Conservation (phyloP, 1,139 yeast genomes). For the Arxiozyma heterogenica region DNA sequence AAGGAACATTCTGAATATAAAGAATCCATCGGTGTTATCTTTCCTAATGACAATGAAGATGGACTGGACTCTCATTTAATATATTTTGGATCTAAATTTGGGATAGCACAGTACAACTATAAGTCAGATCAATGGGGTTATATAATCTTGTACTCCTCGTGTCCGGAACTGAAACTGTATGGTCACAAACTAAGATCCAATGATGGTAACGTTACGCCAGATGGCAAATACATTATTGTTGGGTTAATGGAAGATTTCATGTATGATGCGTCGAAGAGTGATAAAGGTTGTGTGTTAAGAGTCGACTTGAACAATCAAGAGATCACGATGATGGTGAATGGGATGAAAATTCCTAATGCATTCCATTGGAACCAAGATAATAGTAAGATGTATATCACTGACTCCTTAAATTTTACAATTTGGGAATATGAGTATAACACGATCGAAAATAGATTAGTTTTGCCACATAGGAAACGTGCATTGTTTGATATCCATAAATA, state of each 20-base stretch:
- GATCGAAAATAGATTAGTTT: conserved; percentile 29
- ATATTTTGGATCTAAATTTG: conserved; percentile 47
- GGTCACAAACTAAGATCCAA: conserved; percentile 48
- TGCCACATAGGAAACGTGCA: conserved; percentile 13
- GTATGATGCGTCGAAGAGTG: conserved; percentile 12
- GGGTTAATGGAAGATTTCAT: conserved; percentile 64
- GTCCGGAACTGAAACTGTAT: conserved; percentile 32
- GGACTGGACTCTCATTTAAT: conserved; percentile 16
- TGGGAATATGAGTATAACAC: conserved; percentile 45
- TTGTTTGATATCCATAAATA: conserved; percentile 38
- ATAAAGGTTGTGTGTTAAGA: conserved; percentile 33
- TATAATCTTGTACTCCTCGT: conserved; percentile 34
- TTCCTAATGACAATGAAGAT: conserved; percentile 38
- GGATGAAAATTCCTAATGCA: conserved; percentile 62
- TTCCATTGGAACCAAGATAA: conserved; percentile 49
- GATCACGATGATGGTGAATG: conserved; percentile 29
- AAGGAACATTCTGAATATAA: conserved; percentile 20
- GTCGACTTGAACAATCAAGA: conserved; percentile 25
- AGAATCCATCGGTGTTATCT: conserved; percentile 52
- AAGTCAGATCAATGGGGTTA: conserved; percentile 36
- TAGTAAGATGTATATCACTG: conserved; percentile 58
- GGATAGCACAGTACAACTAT: conserved; percentile 46
- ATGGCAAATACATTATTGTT: conserved; percentile 57
- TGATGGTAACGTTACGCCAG: conserved; percentile 63
- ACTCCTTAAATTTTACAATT: conserved; percentile 50